These are phyloP conservation scores for Onygena corvina DNA, from an alignment of 2,329 filamentous ascomycete species.

Conservation along the genomic window DNA sequence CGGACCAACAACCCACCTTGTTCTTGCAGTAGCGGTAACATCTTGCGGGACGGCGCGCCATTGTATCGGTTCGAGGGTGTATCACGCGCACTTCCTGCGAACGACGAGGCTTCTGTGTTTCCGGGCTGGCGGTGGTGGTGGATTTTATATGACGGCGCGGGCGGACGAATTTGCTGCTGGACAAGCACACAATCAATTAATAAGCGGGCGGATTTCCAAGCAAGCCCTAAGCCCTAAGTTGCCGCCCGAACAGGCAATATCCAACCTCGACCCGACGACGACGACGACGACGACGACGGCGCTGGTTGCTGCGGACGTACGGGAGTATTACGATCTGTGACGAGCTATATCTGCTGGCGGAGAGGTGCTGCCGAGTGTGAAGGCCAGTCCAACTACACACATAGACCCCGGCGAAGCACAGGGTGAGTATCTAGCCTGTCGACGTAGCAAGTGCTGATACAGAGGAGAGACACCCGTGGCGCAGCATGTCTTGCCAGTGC, in stretches of 20 bases:
- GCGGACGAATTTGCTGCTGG: conserved; percentile 9
- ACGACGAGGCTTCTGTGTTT: conserved; percentile 23
- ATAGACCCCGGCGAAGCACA: too few species aligned
- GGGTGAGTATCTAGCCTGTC: too few species aligned
- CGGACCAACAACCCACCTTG: conserved; percentile 83
- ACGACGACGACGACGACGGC: too few species aligned
- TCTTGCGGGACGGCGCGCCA: conserved; percentile 98
- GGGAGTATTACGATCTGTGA: too few species aligned
- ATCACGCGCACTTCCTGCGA: conserved; percentile 37
- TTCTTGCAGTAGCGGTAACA: conserved; percentile 99
- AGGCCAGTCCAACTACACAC: too few species aligned
- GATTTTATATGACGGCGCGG: conserved; percentile 24
- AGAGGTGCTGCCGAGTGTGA: too few species aligned
- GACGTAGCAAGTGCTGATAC: too few species aligned
- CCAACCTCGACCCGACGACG: neutral
- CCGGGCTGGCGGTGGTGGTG: conserved; percentile 25
- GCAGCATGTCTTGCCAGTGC: too few species aligned
- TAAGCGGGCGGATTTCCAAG: conserved; percentile 24
- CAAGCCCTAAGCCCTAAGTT: conserved; percentile 35
- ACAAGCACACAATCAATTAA: conserved; percentile 8
- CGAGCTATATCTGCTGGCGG: too few species aligned
- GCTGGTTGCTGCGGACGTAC: too few species aligned
- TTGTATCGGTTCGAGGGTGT: conserved; percentile 55
- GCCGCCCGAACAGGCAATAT: neutral
- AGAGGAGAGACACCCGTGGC: too few species aligned